Percentiles rank a stretch among this genome's conserved stretches.
Evolutionary conservation across 345 rosid genomes (phyloP).

Genomic region (Eucalyptus virginea): DNA sequence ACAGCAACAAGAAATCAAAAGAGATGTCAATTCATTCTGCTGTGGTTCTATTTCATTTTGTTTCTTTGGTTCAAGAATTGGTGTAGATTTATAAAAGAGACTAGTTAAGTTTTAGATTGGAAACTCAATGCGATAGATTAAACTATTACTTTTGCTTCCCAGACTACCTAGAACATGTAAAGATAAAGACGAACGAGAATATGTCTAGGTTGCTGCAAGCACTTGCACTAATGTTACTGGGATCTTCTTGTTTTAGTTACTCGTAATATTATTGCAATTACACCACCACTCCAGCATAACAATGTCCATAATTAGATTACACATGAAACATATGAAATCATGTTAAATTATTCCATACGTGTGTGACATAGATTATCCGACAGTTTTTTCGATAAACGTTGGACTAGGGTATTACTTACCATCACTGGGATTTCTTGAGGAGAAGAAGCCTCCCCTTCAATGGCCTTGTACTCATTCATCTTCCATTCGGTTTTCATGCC

Average conservation of each 20-base stretch:
- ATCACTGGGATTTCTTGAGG: not conserved
- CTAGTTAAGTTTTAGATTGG: not conserved
- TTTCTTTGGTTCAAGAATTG: not conserved
- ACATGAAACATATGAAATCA: not conserved
- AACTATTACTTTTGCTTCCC: not conserved
- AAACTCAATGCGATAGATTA: not conserved
- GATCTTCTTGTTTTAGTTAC: not conserved
- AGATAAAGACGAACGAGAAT: not conserved
- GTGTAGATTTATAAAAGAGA: not conserved
- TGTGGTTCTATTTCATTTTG: not conserved
- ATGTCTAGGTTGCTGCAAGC: not conserved
- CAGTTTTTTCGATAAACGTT: not conserved
- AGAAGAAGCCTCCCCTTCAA: slow-evolving; percentile 4
- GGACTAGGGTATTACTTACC: not conserved
- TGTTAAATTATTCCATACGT: not conserved
- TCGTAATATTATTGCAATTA: not conserved
- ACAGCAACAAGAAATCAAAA: not conserved
- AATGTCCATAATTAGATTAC: not conserved
- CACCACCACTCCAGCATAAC: not conserved
- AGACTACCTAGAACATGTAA: not conserved
- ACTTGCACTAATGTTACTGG: not conserved
- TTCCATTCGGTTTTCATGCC: slow-evolving; percentile 39
- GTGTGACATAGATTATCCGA: not conserved
- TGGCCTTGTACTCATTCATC: slow-evolving; percentile 30
- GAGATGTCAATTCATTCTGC: not conserved